A percentile compares a stretch with the other conserved stretches of the same genome.
Evolutionary conservation across 495 filamentous ascomycete species (phyloP).

Genomic region (Pseudotulostoma volvatum): DNA sequence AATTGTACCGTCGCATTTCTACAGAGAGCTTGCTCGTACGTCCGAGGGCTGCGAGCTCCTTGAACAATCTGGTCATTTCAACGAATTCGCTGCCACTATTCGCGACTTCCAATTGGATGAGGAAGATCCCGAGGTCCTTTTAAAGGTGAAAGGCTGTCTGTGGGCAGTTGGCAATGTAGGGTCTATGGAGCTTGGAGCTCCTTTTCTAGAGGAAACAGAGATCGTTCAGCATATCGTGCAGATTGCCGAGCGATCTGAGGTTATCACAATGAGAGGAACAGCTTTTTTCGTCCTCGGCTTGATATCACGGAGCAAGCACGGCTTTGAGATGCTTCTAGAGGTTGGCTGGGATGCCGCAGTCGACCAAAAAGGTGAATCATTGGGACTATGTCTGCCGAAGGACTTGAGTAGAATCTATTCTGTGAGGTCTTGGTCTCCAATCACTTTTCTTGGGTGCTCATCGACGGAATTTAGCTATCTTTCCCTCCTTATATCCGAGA

Average conservation of each 20-base stretch:
- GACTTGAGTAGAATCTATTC: conserved; percentile 53
- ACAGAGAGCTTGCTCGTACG: conserved; percentile 84
- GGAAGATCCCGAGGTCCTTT: conserved; percentile 71
- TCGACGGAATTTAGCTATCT: conserved; percentile 13
- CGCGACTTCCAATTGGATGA: conserved; percentile 65
- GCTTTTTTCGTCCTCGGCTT: conserved; percentile 91
- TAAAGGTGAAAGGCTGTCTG: conserved; percentile 91
- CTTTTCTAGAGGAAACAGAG: conserved; percentile 75
- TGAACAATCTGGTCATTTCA: conserved; percentile 85
- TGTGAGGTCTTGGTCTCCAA: conserved; percentile 12
- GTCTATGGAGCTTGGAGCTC: conserved; percentile 91
- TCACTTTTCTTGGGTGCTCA: conserved; percentile 1
- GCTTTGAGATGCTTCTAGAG: conserved; percentile 72
- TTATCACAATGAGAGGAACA: conserved; percentile 84
- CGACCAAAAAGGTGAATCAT: conserved; percentile 61
- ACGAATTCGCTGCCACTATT: conserved; percentile 79
- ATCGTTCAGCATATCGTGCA: conserved; percentile 69
- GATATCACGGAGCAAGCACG: conserved; percentile 82
- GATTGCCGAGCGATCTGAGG: conserved; percentile 73
- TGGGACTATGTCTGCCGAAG: conserved; percentile 73
- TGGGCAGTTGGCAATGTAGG: conserved; percentile 98
- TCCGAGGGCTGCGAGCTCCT: conserved; percentile 81
- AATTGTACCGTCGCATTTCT: conserved; percentile 85
- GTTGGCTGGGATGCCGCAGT: conserved; percentile 86
- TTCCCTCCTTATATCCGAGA: conserved; percentile 21